Conservation (phyloP, 1,139 yeast genomes). For the Zygosaccharomyces sapae region DNA sequence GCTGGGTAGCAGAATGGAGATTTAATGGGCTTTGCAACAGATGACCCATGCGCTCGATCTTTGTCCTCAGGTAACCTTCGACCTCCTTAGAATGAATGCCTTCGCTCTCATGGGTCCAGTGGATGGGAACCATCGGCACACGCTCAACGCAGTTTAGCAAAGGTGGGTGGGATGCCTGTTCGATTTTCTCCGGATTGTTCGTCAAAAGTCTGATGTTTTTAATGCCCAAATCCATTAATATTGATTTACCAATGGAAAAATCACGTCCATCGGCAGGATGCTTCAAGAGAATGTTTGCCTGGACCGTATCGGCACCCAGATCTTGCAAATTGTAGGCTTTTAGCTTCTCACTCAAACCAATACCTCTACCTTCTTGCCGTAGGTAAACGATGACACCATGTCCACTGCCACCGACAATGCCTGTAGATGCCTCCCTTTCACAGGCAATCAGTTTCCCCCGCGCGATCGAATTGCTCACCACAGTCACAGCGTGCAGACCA, state of each 20-base stretch:
- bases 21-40: conserved; percentile 59
- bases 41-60: conserved; percentile 97
- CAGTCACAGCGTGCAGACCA: conserved; percentile 99
- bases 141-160: conserved; percentile 51
- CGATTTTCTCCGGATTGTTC: conserved; percentile 93
- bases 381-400: conserved; percentile 93
- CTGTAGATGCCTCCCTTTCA: conserved; percentile 29
- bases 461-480: conserved; percentile 98
- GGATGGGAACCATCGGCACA: conserved; percentile 93
- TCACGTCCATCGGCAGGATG: conserved; percentile 97
- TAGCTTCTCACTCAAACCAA: conserved; percentile 92
- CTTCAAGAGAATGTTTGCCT: conserved; percentile 84
- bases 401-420: conserved; percentile 58
- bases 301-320: conserved; percentile 96
- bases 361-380: conserved; percentile 98
- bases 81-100: conserved; percentile 85
- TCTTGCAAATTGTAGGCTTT: conserved; percentile 97
- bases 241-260: conserved; percentile 90
- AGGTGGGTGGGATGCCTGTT: conserved; percentile 55
- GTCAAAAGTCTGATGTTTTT: conserved; percentile 73
- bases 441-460: conserved; percentile 67
- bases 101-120: conserved; percentile 63
- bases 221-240: conserved; percentile 76
- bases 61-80: conserved; percentile 87
- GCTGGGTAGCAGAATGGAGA: conserved; percentile 27